Percentiles rank a stretch among this genome's conserved stretches.
Conservation (phyloP, 1,284 basidiomycete species). For the Takashimella tepidaria region DNA sequence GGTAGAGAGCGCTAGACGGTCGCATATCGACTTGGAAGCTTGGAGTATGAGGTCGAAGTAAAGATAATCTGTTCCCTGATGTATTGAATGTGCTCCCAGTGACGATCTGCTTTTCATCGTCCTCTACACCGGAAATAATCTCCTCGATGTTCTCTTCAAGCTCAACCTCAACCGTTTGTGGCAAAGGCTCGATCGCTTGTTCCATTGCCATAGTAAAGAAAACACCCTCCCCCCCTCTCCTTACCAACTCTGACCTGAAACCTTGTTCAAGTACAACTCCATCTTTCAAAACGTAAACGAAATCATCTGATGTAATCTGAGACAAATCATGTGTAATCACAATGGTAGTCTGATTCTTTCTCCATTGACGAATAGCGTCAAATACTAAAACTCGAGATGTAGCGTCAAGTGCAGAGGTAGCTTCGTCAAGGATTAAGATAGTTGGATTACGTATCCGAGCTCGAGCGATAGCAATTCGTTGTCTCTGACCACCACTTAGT, state of each 20-base stretch:
- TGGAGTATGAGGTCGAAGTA: constrained; percentile 19
- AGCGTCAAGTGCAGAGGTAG: constrained; percentile 89
- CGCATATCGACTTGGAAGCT: constrained; percentile 17
- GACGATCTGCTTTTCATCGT: neutral
- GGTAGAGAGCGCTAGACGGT: constrained; percentile 26
- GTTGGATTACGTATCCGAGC: constrained; percentile 81
- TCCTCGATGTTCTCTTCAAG: constrained; percentile 31
- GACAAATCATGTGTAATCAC: constrained; percentile 94
- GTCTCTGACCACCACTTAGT: constrained; percentile 88
- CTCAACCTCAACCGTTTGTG: constrained; percentile 38
- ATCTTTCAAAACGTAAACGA: constrained; percentile 83
- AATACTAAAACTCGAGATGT: constrained; percentile 83
- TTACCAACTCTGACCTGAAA: constrained; percentile 68
- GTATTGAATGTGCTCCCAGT: neutral
- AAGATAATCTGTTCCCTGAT: neutral
- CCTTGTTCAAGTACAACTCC: constrained; percentile 84
- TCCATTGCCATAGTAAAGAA: constrained; percentile 45
- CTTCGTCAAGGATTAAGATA: constrained; percentile 93
- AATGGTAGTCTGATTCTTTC: constrained; percentile 79
- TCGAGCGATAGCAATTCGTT: constrained; percentile 84
- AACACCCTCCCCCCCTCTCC: constrained; percentile 46
- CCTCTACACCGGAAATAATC: neutral
- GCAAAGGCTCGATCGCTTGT: constrained; percentile 41
- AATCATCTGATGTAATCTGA: constrained; percentile 71
- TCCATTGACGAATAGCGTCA: constrained; percentile 78